Base-by-base conservation (phyloP, 768 basidiomycete genomes). In the Rhodotorula paludigena region DNA sequence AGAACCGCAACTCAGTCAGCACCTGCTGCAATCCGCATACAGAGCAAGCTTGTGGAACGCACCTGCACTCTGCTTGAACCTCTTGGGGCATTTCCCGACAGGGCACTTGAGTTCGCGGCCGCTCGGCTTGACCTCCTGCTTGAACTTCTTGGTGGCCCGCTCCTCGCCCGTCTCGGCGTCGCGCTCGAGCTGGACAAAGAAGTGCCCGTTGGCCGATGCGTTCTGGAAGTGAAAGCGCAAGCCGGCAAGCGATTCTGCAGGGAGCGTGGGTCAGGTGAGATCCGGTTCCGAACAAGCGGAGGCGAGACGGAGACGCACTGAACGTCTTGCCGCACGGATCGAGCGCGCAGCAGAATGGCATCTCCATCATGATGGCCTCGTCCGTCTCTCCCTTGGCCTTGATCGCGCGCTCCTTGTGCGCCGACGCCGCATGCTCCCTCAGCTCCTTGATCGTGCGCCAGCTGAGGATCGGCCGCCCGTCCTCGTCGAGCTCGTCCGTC, bases 301-400 rank as follows among this genome's bases (percentile, higher is more conserved):
- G 36, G 39, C 14, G 35, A 23, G 51, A 39, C 5, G n/a, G 12
- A 20, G 33, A 57, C 70, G 33, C 55, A 71, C 67, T 72, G 64
- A 73, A 73, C 9, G 65, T 73, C 65, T 73, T 73, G 39, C 64
- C 72, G 42, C 72, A 73, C 30, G 72, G 72, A n/a, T 69, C 68
- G 25, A 73, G 33, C 57, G 72, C 68, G 23, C 72, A 73, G 49
- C 72, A 28, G 44, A 63, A 73, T 53, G 72, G 72, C 58, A 62
- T 52, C 41, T 73, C 68, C 33, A 52, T 54, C 35, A 38, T 5
- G 25, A n/a, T 51, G 42, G 30, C 42, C 20, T 60, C 60, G 15
- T 57, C 41, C 21, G 36, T 57, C 25, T 42, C 41, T 47, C 48
- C 30, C 32, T 65, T 59, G 20, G 25, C 30, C 35, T 60, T 47